A percentile compares a stretch with the other conserved stretches of the same genome.
Evolutionary conservation across 495 filamentous ascomycete species (phyloP).

Genomic region (Xylaria curta): DNA sequence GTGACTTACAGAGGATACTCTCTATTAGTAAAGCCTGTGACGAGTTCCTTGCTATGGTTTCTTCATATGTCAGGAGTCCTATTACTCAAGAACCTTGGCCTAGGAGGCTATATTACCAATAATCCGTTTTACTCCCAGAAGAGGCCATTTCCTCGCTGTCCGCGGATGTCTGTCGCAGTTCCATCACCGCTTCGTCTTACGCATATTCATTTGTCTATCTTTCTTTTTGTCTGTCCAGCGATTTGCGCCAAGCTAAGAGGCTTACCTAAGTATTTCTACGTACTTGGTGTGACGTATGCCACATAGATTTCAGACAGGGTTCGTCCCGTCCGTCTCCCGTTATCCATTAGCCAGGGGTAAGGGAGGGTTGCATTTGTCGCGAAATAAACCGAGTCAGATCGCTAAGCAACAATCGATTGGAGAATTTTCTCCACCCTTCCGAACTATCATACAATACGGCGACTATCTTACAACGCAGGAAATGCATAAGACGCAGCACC

Average conservation of each 20-base stretch:
- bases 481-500: background rate
- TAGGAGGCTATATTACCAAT: too few species aligned
- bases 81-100: background rate
- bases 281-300: constrained; percentile 7
- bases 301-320: background rate
- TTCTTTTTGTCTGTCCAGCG: background rate
- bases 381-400: constrained; percentile 10
- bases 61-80: background rate
- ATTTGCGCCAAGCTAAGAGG: background rate
- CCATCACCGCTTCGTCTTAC: background rate
- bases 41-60: background rate
- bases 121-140: too few species aligned
- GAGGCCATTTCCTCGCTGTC: background rate
- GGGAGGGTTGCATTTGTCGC: constrained; percentile 12
- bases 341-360: constrained; percentile 15
- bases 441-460: background rate
- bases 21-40: background rate
- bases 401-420: background rate
- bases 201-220: background rate
- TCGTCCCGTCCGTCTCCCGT: constrained; percentile 4
- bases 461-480: background rate
- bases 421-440: background rate
- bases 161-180: background rate
- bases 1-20: background rate
- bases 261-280: background rate